Conservation (phyloP, 306 rosid genomes). For the Inga laurina region DNA sequence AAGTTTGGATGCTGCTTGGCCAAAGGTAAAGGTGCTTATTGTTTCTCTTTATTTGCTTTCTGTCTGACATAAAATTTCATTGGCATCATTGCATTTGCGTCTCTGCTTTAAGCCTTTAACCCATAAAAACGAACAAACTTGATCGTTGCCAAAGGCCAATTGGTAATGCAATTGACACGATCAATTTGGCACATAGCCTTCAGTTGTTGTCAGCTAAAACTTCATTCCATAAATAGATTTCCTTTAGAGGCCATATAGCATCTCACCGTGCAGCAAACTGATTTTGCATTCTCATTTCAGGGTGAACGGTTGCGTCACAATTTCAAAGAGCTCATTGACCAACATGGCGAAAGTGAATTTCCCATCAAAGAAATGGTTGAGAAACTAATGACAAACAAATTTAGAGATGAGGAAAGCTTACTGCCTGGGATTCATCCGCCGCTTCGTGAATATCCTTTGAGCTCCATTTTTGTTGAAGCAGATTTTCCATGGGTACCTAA, state of each 20-base stretch:
- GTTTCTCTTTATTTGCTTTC: not conserved
- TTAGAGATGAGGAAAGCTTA: constrained; percentile 57
- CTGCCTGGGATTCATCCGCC: constrained; percentile 63
- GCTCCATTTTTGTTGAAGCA: constrained; percentile 68
- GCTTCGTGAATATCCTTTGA: constrained; percentile 43
- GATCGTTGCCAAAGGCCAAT: not conserved
- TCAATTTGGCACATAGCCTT: not conserved
- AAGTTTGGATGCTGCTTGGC: constrained; percentile 74
- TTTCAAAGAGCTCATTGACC: constrained; percentile 54
- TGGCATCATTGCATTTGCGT: not conserved
- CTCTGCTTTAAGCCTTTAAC: not conserved
- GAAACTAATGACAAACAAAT: constrained; percentile 63
- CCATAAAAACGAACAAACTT: not conserved
- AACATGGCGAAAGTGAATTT: constrained; percentile 49
- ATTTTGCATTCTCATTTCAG: constrained; percentile 38
- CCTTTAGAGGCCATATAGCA: not conserved
- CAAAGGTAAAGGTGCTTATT: constrained; percentile 58
- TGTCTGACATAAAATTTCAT: not conserved
- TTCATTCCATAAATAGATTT: not conserved
- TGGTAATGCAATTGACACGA: not conserved
- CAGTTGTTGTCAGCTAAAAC: not conserved
- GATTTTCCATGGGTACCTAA: constrained; percentile 45
- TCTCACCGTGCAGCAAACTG: not conserved
- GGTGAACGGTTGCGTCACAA: constrained; percentile 59
- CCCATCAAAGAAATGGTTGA: constrained; percentile 61